Percentiles rank a stretch among this genome's conserved stretches.
phyloP scores from a whole-genome alignment of 139 green algal genomes.

The Coelastrella sp. region DNA sequence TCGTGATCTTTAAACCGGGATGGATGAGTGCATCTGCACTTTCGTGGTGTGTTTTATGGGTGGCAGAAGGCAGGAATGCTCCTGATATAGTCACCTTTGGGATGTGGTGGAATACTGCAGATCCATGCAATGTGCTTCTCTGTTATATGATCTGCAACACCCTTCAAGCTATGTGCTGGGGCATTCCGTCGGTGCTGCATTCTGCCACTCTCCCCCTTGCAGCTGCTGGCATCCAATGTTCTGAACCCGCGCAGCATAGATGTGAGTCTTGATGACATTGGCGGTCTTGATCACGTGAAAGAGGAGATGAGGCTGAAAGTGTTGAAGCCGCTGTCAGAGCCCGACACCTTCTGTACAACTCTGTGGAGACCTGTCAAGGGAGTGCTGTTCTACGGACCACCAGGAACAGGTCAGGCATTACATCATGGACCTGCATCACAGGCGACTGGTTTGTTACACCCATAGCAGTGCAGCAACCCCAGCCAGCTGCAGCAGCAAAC shows the following conservation, averaged over 20 bases:
- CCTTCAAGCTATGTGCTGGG: too few species aligned
- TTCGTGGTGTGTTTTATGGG: too few species aligned
- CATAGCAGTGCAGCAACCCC: neutral
- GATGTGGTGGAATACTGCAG: too few species aligned
- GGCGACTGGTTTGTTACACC: neutral
- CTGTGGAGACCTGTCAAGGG: constrained; percentile 88
- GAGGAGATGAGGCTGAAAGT: constrained; percentile 80
- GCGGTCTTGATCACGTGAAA: constrained; percentile 78
- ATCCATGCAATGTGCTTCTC: too few species aligned
- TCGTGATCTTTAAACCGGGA: too few species aligned
- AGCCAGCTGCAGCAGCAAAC: neutral
- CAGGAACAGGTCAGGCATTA: constrained; percentile 79
- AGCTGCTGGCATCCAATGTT: constrained; percentile 88
- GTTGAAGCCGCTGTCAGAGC: constrained; percentile 85
- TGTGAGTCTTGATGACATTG: constrained; percentile 85
- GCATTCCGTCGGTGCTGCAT: too few species aligned
- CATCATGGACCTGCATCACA: neutral
- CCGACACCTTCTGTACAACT: constrained; percentile 82
- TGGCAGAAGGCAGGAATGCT: too few species aligned
- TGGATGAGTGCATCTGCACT: too few species aligned
- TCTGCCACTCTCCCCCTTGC: neutral
- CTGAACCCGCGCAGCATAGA: constrained; percentile 88
- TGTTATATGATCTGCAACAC: too few species aligned
- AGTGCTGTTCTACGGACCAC: constrained; percentile 94
- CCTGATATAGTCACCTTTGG: too few species aligned